These are phyloP conservation scores for Rhizopogon vinicolor DNA, from an alignment of 768 basidiomycete genomes.

Conservation along the genomic window DNA sequence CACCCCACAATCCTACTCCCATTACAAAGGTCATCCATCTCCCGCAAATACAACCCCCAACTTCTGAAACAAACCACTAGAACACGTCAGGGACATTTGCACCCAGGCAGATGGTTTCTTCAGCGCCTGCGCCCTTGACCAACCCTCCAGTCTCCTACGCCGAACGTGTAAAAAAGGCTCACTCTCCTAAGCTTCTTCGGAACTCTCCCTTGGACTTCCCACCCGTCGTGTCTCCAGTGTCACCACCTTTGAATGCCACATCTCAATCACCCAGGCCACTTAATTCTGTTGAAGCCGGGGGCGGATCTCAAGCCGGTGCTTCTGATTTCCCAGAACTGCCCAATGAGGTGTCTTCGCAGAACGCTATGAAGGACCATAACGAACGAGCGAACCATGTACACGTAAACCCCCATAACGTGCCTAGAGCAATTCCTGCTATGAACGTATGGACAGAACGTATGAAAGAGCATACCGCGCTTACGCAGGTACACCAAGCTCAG, in stretches of 20 bases:
- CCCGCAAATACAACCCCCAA: too few species aligned
- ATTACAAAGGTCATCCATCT: too few species aligned
- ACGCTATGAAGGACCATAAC: background rate
- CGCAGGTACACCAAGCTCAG: slow-evolving; percentile 13
- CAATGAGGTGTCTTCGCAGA: background rate
- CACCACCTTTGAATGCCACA: slow-evolving; percentile 4
- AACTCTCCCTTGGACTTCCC: slow-evolving; percentile 5
- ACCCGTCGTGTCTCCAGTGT: slow-evolving; percentile 2
- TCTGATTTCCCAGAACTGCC: background rate
- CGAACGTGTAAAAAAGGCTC: slow-evolving; percentile 46
- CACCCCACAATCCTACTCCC: too few species aligned
- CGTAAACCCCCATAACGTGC: slow-evolving; percentile 6
- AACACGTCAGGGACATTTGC: background rate
- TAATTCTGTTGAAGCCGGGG: background rate
- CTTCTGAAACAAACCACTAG: background rate
- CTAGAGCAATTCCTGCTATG: slow-evolving; percentile 15
- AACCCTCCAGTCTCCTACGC: slow-evolving; percentile 52
- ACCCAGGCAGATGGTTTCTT: slow-evolving; percentile 23
- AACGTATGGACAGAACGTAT: slow-evolving; percentile 42
- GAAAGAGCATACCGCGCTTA: slow-evolving; percentile 35
- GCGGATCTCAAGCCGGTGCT: background rate
- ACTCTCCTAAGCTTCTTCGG: slow-evolving; percentile 21
- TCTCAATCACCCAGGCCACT: background rate
- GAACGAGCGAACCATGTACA: slow-evolving; percentile 1
- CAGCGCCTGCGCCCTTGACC: slow-evolving; percentile 22